Evolutionary conservation across 1,284 basidiomycete species (phyloP).

Genomic region (Naganishia sp.): DNA sequence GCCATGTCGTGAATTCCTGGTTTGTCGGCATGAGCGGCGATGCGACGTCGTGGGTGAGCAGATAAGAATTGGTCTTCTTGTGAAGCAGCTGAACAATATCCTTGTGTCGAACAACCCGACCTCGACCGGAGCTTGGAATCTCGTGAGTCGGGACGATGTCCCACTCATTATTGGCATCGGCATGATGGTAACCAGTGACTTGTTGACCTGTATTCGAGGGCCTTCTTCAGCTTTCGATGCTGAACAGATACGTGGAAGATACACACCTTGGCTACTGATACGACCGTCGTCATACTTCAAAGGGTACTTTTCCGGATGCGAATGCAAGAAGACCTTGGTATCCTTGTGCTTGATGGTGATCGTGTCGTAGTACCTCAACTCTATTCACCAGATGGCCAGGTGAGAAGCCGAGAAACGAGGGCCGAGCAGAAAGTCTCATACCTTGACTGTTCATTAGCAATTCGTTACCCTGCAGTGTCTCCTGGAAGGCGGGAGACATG

Average conservation of each 20-base stretch:
- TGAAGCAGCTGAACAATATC: slow-evolving; percentile 89
- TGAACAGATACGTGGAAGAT: neutral
- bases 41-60: slow-evolving; percentile 96
- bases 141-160: slow-evolving; percentile 91
- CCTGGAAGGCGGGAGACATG: slow-evolving; percentile 98
- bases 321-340: slow-evolving; percentile 90
- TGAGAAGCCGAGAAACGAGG: neutral
- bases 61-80: slow-evolving; percentile 74
- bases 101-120: slow-evolving; percentile 81
- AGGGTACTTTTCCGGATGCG: slow-evolving; percentile 86
- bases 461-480: slow-evolving; percentile 90
- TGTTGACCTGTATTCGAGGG: slow-evolving; percentile 70
- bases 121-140: slow-evolving; percentile 82
- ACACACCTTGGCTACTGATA: slow-evolving; percentile 82
- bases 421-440: slow-evolving; percentile 46
- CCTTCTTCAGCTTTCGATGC: no score
- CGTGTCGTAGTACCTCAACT: slow-evolving; percentile 89
- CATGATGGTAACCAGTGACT: slow-evolving; percentile 94
- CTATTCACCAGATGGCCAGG: slow-evolving; percentile 45
- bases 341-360: slow-evolving; percentile 88
- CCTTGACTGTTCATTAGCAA: slow-evolving; percentile 86
- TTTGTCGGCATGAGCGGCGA: slow-evolving; percentile 97
- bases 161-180: slow-evolving; percentile 95
- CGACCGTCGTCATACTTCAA: slow-evolving; percentile 94
- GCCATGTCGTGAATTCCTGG: slow-evolving; percentile 93